Evolutionary conservation across 129 eudicot species (phyloP).

Genomic region (Artemisia argyi): DNA sequence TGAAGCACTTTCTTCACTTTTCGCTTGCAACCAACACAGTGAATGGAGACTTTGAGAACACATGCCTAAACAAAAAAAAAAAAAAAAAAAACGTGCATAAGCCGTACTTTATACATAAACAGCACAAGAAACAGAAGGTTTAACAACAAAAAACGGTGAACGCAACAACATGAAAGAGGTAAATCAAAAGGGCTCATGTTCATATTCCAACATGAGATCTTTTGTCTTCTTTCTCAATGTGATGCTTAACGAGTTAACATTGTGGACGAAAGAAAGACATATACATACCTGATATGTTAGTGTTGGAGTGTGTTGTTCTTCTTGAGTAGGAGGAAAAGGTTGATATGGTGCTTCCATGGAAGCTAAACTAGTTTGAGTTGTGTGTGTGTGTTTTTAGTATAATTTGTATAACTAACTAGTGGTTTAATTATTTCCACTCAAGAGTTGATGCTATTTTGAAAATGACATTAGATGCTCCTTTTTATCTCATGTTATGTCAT

Average conservation of each 20-base stretch:
- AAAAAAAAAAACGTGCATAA: slow-evolving; percentile 23
- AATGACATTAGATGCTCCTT: slow-evolving; percentile 38
- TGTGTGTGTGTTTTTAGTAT: neutral
- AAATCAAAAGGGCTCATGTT: neutral
- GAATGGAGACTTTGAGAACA: slow-evolving; percentile 82
- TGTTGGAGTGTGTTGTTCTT: slow-evolving; percentile 49
- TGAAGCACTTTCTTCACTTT: slow-evolving; percentile 86
- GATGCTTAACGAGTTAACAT: no score
- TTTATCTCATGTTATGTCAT: slow-evolving; percentile 3
- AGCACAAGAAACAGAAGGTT: no score
- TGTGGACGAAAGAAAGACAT: no score
- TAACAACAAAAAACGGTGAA: no score
- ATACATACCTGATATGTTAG: slow-evolving; percentile 55
- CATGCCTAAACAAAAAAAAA: slow-evolving; percentile 53
- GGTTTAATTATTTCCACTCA: slow-evolving; percentile 7
- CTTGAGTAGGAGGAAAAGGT: slow-evolving; percentile 26
- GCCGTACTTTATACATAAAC: neutral
- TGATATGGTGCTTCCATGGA: slow-evolving; percentile 15
- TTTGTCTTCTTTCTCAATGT: no score
- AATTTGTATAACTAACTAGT: neutral
- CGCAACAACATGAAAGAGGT: no score
- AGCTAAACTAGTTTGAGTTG: slow-evolving; percentile 2
- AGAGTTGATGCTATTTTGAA: slow-evolving; percentile 29
- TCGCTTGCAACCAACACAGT: slow-evolving; percentile 85
- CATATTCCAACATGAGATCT: neutral